Percentiles rank a stretch among this genome's conserved stretches.
Evolutionary conservation across 441 rosid species (phyloP).

Genomic region (Codiaeum variegatum): DNA sequence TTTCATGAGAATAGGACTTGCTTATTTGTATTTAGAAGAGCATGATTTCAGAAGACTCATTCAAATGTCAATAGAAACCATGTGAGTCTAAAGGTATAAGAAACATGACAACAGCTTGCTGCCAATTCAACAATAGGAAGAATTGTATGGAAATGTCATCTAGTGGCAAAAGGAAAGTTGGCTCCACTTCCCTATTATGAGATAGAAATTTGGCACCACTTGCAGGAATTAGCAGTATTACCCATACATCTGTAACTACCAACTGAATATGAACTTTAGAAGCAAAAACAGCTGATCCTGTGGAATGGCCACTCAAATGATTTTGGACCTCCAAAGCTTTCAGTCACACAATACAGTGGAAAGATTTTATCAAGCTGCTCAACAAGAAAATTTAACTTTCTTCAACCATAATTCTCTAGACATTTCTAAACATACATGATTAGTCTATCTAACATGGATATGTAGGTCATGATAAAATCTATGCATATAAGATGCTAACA

Average conservation of each 20-base stretch:
- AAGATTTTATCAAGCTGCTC: not conserved
- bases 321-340: not conserved
- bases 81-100: not conserved
- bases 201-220: not conserved
- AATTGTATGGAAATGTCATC: not conserved
- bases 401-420: not conserved
- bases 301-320: not conserved
- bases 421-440: not conserved
- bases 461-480: not conserved
- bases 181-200: not conserved
- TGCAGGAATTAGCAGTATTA: not conserved
- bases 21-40: not conserved
- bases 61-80: not conserved
- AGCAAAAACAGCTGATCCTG: not conserved
- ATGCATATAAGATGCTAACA: not conserved
- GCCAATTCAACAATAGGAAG: constrained; percentile 1
- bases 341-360: not conserved
- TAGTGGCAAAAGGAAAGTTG: not conserved
- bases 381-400: not conserved
- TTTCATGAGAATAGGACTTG: not conserved
- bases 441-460: not conserved
- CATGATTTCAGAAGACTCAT: constrained; percentile 4
- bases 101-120: constrained; percentile 4
- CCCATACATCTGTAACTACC: not conserved
- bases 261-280: not conserved